These are phyloP conservation scores for Aspergillus spinulosporus DNA, from an alignment of 2,329 filamentous ascomycete species.

Conservation along the genomic window DNA sequence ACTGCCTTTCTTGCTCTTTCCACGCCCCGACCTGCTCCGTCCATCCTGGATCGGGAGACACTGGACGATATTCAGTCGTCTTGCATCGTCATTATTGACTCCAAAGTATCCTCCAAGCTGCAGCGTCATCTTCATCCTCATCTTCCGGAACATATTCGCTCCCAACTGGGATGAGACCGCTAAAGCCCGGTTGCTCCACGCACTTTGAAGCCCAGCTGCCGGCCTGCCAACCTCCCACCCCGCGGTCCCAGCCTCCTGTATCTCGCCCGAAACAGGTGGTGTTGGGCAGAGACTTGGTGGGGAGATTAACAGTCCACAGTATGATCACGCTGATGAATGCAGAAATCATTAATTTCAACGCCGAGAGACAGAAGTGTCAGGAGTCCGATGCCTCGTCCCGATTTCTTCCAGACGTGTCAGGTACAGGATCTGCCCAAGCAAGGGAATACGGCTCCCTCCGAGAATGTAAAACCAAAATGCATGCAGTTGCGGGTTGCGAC, in stretches of 20 bases:
- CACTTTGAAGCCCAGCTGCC: slow-evolving; percentile 1
- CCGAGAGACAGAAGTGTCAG: background rate
- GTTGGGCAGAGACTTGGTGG: slow-evolving; percentile 33
- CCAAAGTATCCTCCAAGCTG: background rate
- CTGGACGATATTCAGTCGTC: background rate
- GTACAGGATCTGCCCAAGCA: background rate
- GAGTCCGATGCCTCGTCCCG: background rate
- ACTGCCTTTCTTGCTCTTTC: slow-evolving; percentile 4
- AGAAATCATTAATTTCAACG: slow-evolving; percentile 5
- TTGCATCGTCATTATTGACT: slow-evolving; percentile 4
- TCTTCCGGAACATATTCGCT: slow-evolving; percentile 6
- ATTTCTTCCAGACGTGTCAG: background rate
- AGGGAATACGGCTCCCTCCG: background rate
- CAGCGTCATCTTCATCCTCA: slow-evolving; percentile 7
- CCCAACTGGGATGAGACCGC: slow-evolving; percentile 12
- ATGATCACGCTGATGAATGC: slow-evolving; percentile 3
- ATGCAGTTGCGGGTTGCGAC: background rate
- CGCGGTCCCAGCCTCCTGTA: slow-evolving; percentile 21
- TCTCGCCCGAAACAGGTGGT: slow-evolving; percentile 20
- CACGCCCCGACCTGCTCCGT: background rate
- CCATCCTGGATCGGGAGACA: background rate
- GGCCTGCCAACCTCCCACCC: background rate
- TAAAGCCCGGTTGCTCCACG: slow-evolving; percentile 22
- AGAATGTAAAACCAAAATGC: background rate
- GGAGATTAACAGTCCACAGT: slow-evolving; percentile 5